Evolutionary conservation across 106 monocot genomes (phyloP), one percentile per base, ranked within the genome.

Genomic region (Iris macrosiphon): DNA sequence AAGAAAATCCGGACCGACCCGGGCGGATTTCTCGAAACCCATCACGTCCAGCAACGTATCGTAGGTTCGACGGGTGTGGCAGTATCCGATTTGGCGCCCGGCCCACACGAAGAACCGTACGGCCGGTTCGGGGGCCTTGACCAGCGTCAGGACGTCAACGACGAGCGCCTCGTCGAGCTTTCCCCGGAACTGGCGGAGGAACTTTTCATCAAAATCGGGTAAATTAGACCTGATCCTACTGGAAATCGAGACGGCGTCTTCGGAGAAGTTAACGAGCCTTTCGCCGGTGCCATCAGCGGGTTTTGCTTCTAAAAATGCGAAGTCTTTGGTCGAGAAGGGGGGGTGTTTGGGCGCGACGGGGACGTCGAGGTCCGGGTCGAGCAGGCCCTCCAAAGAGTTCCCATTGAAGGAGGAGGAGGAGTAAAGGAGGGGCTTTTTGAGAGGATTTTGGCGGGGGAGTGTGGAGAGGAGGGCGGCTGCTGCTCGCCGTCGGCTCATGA

Each of bases 31-130:
- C 34, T 73, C 65, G 40, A 82, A 96, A 32, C 75, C 77, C 16
- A 98, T 49, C 2, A 61, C 62, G 25, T 87, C 75, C n/a, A 87
- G 52, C 17, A 98, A 57, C 3, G 70, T 60, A 55, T 98, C 64
- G 21, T 75, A 98, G 11, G 77, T 57, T 0, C 22, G 43, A 21
- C 69, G 69, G 5, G 64, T 73, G 44, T 91, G 96, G n/a, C 42
- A 49, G 49, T 83, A 98, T 17, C 96, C 96, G 52, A 98, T 87
- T 66, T 98, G 96, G 19, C 75, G 46, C 25, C 80, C 85, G 21
- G 96, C 79, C 96, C 90, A 98, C 27, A 72, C 72, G 71, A 98
- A 98, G 72, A 98, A 98, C 52, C 55, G 80, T 21, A 80, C 63
- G 22, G 70, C 77, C 50, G 78, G 60, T 53, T 82, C 69, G 1